A percentile compares a stretch with the other conserved stretches of the same genome.
phyloP scores from a whole-genome alignment of 441 rosid genomes.

The Erodium moschatum region DNA sequence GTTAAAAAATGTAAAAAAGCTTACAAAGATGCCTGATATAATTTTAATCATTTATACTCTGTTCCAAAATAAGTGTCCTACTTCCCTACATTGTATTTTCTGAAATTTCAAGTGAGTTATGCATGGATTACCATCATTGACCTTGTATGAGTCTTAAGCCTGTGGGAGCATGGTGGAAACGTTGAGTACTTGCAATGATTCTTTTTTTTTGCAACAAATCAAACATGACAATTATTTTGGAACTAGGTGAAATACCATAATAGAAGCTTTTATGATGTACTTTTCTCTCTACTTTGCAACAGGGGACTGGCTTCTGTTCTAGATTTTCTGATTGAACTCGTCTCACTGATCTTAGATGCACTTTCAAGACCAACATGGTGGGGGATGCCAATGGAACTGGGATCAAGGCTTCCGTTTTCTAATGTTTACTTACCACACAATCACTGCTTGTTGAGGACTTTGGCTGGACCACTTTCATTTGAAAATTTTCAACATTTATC shows the following conservation, averaged over 20 bases:
- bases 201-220: background rate
- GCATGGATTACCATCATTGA: background rate
- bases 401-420: slow-evolving; percentile 51
- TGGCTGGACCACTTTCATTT: slow-evolving; percentile 44
- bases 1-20: background rate
- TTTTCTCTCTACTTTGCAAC: slow-evolving; percentile 23
- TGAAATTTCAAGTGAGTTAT: background rate
- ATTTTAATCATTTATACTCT: background rate
- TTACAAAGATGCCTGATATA: background rate
- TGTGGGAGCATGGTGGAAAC: background rate
- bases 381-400: slow-evolving; percentile 54
- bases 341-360: slow-evolving; percentile 38
- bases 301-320: slow-evolving; percentile 60
- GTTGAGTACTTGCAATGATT: background rate
- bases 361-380: slow-evolving; percentile 60
- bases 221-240: background rate
- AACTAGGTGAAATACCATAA: background rate
- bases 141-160: background rate
- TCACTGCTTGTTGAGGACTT: slow-evolving; percentile 31
- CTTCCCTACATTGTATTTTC: background rate
- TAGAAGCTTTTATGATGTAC: background rate
- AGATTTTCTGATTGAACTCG: slow-evolving; percentile 48
- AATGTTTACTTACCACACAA: slow-evolving; percentile 56
- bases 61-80: background rate
- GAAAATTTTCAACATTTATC: slow-evolving; percentile 34